Evolutionary conservation across 345 rosid genomes (phyloP), one percentile per base, ranked within the genome.

Genomic region (Eucalyptus shirleyi): DNA sequence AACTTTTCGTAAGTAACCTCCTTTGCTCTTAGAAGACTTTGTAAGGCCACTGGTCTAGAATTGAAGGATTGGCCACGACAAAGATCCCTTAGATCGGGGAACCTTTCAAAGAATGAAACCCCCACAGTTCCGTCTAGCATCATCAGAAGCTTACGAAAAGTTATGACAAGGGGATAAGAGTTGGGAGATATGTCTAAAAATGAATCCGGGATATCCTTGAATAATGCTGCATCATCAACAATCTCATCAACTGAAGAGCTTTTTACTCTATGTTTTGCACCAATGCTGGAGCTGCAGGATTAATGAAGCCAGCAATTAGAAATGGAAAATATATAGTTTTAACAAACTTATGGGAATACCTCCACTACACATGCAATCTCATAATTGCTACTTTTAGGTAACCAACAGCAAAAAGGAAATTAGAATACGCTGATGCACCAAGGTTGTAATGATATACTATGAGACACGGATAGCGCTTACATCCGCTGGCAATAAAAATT

Each of bases 91-190:
- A 65, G 85, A 80, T 93, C 92, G 19, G 88, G 90, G 81, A 94
- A 95, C 88, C 92, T 92, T 44, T 92, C 89, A 65, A 95, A 95
- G 88, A 90, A 94, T 5, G 96, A 93, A 60, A 59, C 91, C 9
- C 94, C 96, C 18, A 94, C 30, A 7, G 95, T 91, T 45, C 92
- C 94, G 88, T 95, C 96, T 69, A 95, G 94, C 96, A 94, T 95
- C 92, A 93, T 91, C 90, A 95, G 65, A 86, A 95, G 93, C 90
- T 93, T 95, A 11, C 85, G 88, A 72, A 94, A 94, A 45, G 97
- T 94, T 77, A 95, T 91, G 26, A 94, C 90, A 44, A 95, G 94
- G 34, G 96, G 97, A 88, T 88, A 95, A 16, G 89, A 86, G 49
- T 86, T 60, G 6, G 89, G 53, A 47, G 93, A 91, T 86, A 93